A percentile compares a stretch with the other conserved stretches of the same genome.
phyloP scores from a whole-genome alignment of 75 land plant species.

The Sequoia sempervirens region DNA sequence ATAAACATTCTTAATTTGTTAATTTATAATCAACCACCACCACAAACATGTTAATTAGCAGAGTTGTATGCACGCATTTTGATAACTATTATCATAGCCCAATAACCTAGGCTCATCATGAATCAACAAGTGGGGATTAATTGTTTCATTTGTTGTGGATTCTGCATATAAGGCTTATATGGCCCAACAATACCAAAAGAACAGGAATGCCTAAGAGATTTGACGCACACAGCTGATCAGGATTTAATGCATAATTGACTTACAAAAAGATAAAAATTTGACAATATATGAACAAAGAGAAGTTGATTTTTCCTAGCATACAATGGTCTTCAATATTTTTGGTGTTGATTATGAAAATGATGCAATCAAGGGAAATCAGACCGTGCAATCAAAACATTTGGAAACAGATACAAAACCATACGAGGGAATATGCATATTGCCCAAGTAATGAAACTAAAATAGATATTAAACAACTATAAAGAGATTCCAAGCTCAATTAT shows the following conservation, averaged over 20 bases:
- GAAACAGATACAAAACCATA: neutral
- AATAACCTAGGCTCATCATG: neutral
- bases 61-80: neutral
- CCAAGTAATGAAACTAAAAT: neutral
- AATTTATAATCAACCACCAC: neutral
- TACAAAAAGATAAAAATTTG: neutral
- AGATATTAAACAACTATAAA: neutral
- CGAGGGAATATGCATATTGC: neutral
- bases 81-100: neutral
- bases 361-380: neutral
- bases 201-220: neutral
- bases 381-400: neutral
- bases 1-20: neutral
- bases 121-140: neutral
- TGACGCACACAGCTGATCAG: neutral
- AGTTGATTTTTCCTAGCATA: neutral
- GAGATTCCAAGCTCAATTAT: neutral
- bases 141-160: neutral
- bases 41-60: neutral
- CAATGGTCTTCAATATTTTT: neutral
- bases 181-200: neutral
- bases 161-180: neutral
- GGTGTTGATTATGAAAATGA: neutral
- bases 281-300: neutral
- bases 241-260: neutral